phyloP scores from a whole-genome alignment of 345 rosid species.

The Eucalyptus guilfoylei region DNA sequence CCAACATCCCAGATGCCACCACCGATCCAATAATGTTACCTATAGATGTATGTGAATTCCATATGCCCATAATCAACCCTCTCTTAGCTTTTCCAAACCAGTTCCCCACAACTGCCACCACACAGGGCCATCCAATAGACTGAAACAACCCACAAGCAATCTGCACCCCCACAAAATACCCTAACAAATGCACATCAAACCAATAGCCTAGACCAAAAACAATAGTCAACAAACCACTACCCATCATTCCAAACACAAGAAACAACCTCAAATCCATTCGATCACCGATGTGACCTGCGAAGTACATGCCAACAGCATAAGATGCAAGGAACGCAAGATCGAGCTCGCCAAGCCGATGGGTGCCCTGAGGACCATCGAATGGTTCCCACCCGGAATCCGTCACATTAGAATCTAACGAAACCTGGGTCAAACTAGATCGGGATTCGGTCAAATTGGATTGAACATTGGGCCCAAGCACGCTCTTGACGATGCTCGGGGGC shows the following conservation, averaged over 20 bases:
- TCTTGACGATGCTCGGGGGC: slow-evolving; percentile 90
- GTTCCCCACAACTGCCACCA: slow-evolving; percentile 82
- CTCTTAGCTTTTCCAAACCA: slow-evolving; percentile 92
- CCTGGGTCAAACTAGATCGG: slow-evolving; percentile 1
- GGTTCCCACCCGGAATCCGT: slow-evolving; percentile 73
- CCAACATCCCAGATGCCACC: slow-evolving; percentile 62
- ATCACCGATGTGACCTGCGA: slow-evolving; percentile 85
- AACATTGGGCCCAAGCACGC: slow-evolving; percentile 62
- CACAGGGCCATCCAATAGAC: slow-evolving; percentile 99
- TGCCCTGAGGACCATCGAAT: slow-evolving; percentile 57
- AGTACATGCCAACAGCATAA: slow-evolving; percentile 75
- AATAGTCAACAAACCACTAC: slow-evolving; percentile 69
- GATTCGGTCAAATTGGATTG: slow-evolving; percentile 2
- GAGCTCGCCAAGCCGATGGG: slow-evolving; percentile 76
- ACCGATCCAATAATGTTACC: slow-evolving; percentile 86
- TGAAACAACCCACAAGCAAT: slow-evolving; percentile 77
- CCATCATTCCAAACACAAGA: slow-evolving; percentile 87
- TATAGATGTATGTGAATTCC: slow-evolving; percentile 84
- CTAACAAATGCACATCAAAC: slow-evolving; percentile 50
- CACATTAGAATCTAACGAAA: not conserved
- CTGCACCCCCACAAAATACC: slow-evolving; percentile 54
- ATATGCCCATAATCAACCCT: slow-evolving; percentile 86
- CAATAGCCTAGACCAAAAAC: slow-evolving; percentile 78
- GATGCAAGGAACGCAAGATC: slow-evolving; percentile 76
- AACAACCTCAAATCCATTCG: slow-evolving; percentile 73